Conservation (phyloP, 805 yeast species). For the Yarrowia porcina region DNA sequence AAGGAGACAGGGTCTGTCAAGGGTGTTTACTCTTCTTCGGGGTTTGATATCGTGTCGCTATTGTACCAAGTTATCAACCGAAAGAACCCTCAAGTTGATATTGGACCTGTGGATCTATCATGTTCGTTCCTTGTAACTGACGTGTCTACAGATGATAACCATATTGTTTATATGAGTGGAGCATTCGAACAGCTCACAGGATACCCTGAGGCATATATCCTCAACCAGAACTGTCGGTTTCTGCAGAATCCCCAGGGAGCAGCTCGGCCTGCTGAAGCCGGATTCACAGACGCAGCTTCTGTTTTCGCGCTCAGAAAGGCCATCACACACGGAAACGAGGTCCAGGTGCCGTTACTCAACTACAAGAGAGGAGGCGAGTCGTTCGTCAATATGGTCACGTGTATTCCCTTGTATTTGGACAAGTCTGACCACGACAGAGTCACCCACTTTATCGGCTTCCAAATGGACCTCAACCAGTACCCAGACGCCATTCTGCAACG, state of each 20-base stretch:
- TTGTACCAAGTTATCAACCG: constrained; percentile 22
- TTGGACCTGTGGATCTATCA: constrained; percentile 18
- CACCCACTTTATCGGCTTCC: constrained; percentile 23
- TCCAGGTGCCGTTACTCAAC: constrained; percentile 20
- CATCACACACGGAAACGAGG: not conserved
- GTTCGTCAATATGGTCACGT: constrained; percentile 22
- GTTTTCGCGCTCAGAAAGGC: constrained; percentile 14
- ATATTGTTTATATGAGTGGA: constrained; percentile 16
- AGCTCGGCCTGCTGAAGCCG: not conserved
- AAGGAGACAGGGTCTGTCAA: constrained; percentile 1
- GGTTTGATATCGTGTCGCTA: constrained; percentile 12
- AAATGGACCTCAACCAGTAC: constrained; percentile 24
- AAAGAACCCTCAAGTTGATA: constrained; percentile 17
- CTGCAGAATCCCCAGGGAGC: constrained; percentile 8
- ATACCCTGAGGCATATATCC: constrained; percentile 1
- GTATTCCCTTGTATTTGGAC: constrained; percentile 9
- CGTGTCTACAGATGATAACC: not conserved
- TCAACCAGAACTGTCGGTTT: constrained; percentile 20
- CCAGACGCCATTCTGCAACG: constrained; percentile 24
- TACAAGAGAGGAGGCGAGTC: constrained; percentile 24
- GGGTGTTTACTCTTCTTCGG: constrained; percentile 19
- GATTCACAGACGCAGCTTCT: constrained; percentile 8
- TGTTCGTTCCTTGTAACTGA: constrained; percentile 16
- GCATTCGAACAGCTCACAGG: constrained; percentile 16
- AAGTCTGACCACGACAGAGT: not conserved